These are phyloP conservation scores for Wallacemonas rigidus DNA, from an alignment of 208 protist genomes.

Conservation along the genomic window DNA sequence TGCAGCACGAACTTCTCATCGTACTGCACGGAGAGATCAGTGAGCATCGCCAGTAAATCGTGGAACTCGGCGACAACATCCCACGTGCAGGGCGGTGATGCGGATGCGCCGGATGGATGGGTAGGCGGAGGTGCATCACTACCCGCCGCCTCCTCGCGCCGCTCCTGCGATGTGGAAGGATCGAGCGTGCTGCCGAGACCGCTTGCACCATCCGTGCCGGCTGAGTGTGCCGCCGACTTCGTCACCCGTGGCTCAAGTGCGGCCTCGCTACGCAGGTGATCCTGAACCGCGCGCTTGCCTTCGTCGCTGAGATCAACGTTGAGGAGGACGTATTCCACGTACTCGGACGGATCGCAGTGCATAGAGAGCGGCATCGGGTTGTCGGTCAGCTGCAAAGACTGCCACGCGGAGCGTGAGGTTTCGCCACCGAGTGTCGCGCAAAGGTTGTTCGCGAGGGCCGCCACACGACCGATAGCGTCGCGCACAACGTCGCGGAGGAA, in stretches of 20 bases:
- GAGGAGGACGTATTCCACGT: constrained; percentile 48
- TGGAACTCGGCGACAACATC: constrained; percentile 53
- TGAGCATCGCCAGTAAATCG: constrained; percentile 33
- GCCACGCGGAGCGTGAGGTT: constrained; percentile 18
- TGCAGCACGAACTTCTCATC: constrained; percentile 20
- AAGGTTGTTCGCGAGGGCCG: constrained; percentile 21
- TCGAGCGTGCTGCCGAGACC: constrained; percentile 10
- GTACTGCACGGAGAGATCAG: constrained; percentile 19
- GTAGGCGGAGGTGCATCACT: neutral
- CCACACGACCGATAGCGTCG: constrained; percentile 33
- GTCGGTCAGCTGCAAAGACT: constrained; percentile 22
- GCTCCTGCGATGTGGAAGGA: constrained; percentile 8
- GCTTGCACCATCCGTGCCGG: neutral
- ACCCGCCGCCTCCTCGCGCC: neutral
- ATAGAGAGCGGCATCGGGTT: constrained; percentile 25
- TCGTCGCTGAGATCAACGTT: constrained; percentile 24
- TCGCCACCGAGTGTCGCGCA: constrained; percentile 7
- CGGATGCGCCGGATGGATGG: neutral
- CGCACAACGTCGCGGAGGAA: constrained; percentile 51
- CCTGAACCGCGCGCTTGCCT: constrained; percentile 38
- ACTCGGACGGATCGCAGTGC: constrained; percentile 41
- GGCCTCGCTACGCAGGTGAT: constrained; percentile 35
- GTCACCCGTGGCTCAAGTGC: constrained; percentile 6
- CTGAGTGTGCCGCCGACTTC: neutral
- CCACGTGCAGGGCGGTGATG: constrained; percentile 34